Evolutionary conservation across 73 alveolate species (phyloP).

Genomic region (Stentor coeruleus): DNA sequence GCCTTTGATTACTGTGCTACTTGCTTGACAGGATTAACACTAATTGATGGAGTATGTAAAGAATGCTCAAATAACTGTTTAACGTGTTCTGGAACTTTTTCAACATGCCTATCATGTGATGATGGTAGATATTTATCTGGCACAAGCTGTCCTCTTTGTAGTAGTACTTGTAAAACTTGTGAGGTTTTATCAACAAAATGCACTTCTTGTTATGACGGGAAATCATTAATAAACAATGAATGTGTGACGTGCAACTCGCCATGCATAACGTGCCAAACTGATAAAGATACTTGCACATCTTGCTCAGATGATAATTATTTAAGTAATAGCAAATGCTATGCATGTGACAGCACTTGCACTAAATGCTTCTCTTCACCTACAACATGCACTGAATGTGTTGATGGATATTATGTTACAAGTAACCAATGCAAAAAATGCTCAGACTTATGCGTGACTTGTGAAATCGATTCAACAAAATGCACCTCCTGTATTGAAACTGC

Average conservation of each 20-base stretch:
- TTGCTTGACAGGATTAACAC: background rate
- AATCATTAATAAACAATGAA: background rate
- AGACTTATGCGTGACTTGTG: background rate
- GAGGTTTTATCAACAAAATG: background rate
- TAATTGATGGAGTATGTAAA: background rate
- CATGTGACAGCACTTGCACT: constrained; percentile 15
- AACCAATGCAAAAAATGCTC: background rate
- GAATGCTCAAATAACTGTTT: background rate
- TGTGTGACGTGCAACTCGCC: background rate
- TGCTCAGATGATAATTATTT: background rate
- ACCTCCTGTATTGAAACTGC: background rate
- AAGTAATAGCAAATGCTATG: background rate
- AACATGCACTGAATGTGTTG: constrained; percentile 4
- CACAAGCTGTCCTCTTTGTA: background rate
- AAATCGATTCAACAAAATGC: background rate
- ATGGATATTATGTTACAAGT: background rate
- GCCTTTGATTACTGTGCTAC: background rate
- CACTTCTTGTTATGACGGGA: constrained; percentile 1
- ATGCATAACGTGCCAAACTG: background rate
- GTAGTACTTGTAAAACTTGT: background rate
- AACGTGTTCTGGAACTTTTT: background rate
- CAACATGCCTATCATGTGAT: constrained; percentile 4
- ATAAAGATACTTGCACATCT: background rate
- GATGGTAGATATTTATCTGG: background rate
- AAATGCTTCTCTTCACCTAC: constrained; percentile 13